A percentile compares a stretch with the other conserved stretches of the same genome.
phyloP scores from a whole-genome alignment of 768 basidiomycete genomes.

The Lactarius sanguifluus region DNA sequence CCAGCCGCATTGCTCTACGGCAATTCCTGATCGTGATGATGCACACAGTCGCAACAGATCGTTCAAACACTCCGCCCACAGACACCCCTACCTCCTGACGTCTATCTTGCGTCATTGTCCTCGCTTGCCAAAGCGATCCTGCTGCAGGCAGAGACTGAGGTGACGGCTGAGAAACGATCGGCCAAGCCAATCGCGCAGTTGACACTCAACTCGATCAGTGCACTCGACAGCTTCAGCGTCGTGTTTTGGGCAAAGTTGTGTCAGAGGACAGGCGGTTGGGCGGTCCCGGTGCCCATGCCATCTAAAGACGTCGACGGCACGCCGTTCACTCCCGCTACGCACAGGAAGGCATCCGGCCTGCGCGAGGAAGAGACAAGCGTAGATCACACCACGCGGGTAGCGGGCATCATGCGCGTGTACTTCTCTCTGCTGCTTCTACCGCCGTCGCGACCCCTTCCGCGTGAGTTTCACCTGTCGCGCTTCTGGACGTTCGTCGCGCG shows the following conservation, averaged over 20 bases:
- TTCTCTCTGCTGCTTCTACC: conserved; percentile 59
- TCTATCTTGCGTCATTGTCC: conserved; percentile 78
- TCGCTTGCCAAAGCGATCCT: conserved; percentile 88
- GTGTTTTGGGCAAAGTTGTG: conserved; percentile 84
- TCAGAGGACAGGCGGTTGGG: conserved; percentile 88
- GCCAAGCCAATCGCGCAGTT: conserved; percentile 83
- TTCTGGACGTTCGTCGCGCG: conserved; percentile 75
- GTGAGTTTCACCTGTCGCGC: conserved; percentile 58
- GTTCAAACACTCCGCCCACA: conserved; percentile 42
- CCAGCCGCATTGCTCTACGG: conserved; percentile 20
- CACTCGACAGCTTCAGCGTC: conserved; percentile 58
- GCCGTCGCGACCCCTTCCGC: conserved; percentile 44
- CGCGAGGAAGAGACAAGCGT: conserved; percentile 55
- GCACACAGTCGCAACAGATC: conserved; percentile 42
- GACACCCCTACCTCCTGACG: conserved; percentile 34
- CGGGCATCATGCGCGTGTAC: conserved; percentile 85
- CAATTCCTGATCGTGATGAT: conserved; percentile 24
- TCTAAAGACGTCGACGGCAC: conserved; percentile 49
- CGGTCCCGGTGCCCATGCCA: conserved; percentile 65
- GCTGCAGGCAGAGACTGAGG: conserved; percentile 91
- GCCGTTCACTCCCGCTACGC: conserved; percentile 44
- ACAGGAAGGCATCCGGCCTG: conserved; percentile 57
- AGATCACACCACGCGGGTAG: conserved; percentile 66
- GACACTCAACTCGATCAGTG: conserved; percentile 61
- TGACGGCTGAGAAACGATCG: conserved; percentile 82